Base-by-base conservation (phyloP, 768 basidiomycete genomes). In the Pisolithus albus region DNA sequence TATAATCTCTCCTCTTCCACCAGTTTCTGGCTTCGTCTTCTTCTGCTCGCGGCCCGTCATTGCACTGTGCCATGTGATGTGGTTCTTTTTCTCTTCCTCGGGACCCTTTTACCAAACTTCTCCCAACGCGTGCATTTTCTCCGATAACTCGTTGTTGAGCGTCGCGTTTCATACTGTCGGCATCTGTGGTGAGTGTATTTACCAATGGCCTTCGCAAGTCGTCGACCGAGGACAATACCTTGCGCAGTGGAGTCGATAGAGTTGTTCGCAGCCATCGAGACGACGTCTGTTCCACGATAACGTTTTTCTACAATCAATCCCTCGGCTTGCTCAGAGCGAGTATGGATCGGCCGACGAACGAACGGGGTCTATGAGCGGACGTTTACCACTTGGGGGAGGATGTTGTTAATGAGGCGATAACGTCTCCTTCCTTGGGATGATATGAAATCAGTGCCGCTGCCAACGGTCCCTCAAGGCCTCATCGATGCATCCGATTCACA, bases 91-190 rank as follows among this genome's bases (percentile, higher is more conserved):
- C 34, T 13, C 11, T 34, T 34, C 53, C 51, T 42, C 42, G 39
- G 45, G 56, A n/a, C 53, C 54, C 56, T 45, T 55, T 28, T 48
- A 32, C 40, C 50, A 64, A 56, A 34, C 5, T 34, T 5, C 13
- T 34, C 10, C 13, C 13, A 34, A 1, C 57, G 43, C 55, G 64
- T 55, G 24, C 15, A 15, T 30, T 45, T 15, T 26, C 43, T 13
- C 13, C 52, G 54, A 38, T 42, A 91, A 88, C 75, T 48, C 83
- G 89, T 30, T 92, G 90, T 63, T 86, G 86, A 8, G 74, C 89
- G 47, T 92, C 89, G 38, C 84, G 84, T 23, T 84, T 88, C 65
- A 79, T 92, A 51, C 74, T 92, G 30, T 77, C 86, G n/a, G 89
- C 87, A 46, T 77, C 87, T 13, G 75, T 75, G 66, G 84, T 88